Conservation (phyloP, 2,329 filamentous ascomycete genomes). For the Sarocladium kiliense region DNA sequence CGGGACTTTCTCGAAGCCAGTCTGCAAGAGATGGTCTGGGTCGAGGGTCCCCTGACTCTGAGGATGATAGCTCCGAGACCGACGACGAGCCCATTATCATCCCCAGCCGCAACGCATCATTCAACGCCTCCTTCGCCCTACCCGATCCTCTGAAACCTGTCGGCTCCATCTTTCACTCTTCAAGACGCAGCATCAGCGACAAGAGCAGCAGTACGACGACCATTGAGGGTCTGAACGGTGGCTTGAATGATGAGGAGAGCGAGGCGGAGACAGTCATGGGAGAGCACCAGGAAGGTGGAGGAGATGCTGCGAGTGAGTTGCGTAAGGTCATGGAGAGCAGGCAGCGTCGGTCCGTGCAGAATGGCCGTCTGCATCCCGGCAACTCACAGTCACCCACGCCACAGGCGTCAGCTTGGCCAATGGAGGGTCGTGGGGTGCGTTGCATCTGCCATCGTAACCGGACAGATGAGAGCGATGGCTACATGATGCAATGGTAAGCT, state of each 20-base stretch:
- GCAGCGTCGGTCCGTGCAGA: constrained; percentile 19
- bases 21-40: constrained; percentile 21
- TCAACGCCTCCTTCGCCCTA: constrained; percentile 50
- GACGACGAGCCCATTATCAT: constrained; percentile 63
- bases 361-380: constrained; percentile 3
- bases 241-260: constrained; percentile 43
- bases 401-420: constrained; percentile 31
- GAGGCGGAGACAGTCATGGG: constrained; percentile 55
- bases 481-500: constrained; percentile 60
- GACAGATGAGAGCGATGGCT: constrained; percentile 41
- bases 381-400: constrained; percentile 42
- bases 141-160: constrained; percentile 48
- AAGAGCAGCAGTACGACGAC: constrained; percentile 38
- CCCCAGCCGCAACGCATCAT: constrained; percentile 51
- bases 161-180: constrained; percentile 41
- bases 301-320: constrained; percentile 57
- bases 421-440: constrained; percentile 40
- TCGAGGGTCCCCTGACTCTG: constrained; percentile 37
- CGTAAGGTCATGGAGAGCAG: constrained; percentile 52
- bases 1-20: constrained; percentile 16
- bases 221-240: constrained; percentile 24
- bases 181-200: constrained; percentile 44
- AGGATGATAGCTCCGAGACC: constrained; percentile 50
- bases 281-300: constrained; percentile 32
- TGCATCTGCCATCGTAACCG: constrained; percentile 50